phyloP scores from a whole-genome alignment of 2,329 filamentous ascomycete genomes.

The Ampelomyces quisqualis region DNA sequence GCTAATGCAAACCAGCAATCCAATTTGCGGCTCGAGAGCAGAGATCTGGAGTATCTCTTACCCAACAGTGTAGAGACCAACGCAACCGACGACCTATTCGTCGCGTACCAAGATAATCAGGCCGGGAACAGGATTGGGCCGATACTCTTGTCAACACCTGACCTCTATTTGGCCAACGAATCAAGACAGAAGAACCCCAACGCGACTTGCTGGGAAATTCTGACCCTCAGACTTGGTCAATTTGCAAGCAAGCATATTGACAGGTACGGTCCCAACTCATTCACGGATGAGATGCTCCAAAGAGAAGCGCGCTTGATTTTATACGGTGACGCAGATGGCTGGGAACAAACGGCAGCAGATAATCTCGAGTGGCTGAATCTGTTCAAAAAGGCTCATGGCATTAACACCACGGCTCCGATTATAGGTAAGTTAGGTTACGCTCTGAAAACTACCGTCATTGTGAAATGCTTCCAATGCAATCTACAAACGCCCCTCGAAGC shows the following conservation, averaged over 20 bases:
- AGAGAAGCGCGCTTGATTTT: conserved; percentile 50
- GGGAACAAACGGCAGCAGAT: conserved; percentile 48
- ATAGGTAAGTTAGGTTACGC: conserved; percentile 8
- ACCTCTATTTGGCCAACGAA: conserved; percentile 14
- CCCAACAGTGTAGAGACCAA: conserved; percentile 12
- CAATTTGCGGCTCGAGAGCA: conserved; percentile 14
- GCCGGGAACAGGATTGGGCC: conserved; percentile 19
- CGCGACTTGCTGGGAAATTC: conserved; percentile 53
- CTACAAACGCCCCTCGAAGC: too few species aligned
- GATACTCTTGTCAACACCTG: conserved; percentile 18
- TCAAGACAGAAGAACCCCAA: conserved; percentile 17
- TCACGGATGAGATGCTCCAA: conserved; percentile 55
- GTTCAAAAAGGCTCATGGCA: conserved; percentile 53
- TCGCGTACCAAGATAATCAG: conserved; percentile 17
- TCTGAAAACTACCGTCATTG: background rate
- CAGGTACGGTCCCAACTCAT: conserved; percentile 36
- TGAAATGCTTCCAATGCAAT: too few species aligned
- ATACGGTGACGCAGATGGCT: conserved; percentile 52
- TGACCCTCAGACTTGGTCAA: conserved; percentile 50
- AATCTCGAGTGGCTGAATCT: conserved; percentile 51
- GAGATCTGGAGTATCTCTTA: conserved; percentile 32
- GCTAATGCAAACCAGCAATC: conserved; percentile 22
- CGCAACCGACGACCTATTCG: conserved; percentile 12
- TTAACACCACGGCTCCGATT: conserved; percentile 21
- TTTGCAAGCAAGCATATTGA: conserved; percentile 46